Percentiles rank a stretch among this genome's conserved stretches.
Conservation (phyloP, 73 alveolate species). For the Breviolum minutum region DNA sequence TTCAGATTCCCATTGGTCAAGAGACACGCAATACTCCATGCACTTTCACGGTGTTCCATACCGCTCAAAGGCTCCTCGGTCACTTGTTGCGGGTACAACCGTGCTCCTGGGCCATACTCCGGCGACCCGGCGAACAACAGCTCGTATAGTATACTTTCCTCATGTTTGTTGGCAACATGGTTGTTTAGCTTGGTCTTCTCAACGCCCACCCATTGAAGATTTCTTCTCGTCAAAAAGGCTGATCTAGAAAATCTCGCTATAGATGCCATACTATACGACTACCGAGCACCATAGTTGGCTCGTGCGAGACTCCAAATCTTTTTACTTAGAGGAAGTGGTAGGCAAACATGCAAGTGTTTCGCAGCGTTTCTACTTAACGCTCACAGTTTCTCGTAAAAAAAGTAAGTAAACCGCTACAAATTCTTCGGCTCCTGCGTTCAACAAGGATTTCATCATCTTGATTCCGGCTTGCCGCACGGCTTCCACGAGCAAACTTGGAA, state of each 20-base stretch:
- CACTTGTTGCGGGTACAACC: constrained; percentile 24
- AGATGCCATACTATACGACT: too few relatives aligned
- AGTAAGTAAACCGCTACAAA: background rate
- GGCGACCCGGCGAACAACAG: too few relatives aligned
- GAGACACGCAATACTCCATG: constrained; percentile 58
- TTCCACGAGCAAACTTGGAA: constrained; percentile 16
- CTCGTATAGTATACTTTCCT: too few relatives aligned
- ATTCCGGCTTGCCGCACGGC: constrained; percentile 51
- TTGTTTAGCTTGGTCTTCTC: background rate
- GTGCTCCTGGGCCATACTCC: background rate
- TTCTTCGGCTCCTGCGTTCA: constrained; percentile 30
- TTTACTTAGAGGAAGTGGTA: too few relatives aligned
- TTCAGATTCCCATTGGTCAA: background rate
- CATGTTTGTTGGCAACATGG: background rate
- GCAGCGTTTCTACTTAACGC: too few relatives aligned
- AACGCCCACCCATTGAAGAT: too few relatives aligned
- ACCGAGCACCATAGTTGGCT: too few relatives aligned
- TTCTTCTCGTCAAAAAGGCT: too few relatives aligned
- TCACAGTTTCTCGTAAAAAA: too few relatives aligned
- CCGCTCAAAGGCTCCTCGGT: background rate
- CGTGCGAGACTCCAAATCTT: too few relatives aligned
- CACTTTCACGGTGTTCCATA: constrained; percentile 2
- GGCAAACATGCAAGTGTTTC: too few relatives aligned
- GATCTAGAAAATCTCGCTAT: too few relatives aligned
- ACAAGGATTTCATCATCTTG: constrained; percentile 28